These are phyloP conservation scores for Sporisorium graminicola DNA, from an alignment of 1,284 basidiomycete genomes.

Conservation along the genomic window DNA sequence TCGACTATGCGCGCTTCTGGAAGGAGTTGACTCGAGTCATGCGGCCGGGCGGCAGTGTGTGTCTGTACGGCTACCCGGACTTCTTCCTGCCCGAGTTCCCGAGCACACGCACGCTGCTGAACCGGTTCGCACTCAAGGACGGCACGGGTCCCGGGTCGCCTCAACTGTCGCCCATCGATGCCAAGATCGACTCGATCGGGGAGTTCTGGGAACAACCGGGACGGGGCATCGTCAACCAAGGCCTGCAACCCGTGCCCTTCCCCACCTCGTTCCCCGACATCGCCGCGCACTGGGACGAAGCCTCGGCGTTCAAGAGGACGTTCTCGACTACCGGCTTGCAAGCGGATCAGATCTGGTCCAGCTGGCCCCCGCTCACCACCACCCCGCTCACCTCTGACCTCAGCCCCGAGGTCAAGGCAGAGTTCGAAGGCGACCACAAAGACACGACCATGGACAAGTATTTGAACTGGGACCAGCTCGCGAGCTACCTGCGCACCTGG, in stretches of 20 bases:
- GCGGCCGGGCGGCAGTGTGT: conserved; percentile 78
- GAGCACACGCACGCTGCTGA: conserved; percentile 75
- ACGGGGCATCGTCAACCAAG: conserved; percentile 79
- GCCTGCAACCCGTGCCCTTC: conserved; percentile 79
- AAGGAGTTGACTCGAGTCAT: conserved; percentile 77
- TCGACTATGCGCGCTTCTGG: conserved; percentile 81
- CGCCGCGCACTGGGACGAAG: conserved; percentile 66
- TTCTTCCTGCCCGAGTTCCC: conserved; percentile 78
- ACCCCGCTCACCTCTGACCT: conserved; percentile 8
- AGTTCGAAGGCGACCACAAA: conserved; percentile 10
- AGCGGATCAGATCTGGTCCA: conserved; percentile 26
- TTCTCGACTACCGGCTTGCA: conserved; percentile 30
- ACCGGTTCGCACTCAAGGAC: conserved; percentile 73
- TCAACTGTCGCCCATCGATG: background rate
- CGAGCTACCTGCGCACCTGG: conserved; percentile 80
- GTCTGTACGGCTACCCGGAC: conserved; percentile 85
- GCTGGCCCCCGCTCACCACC: conserved; percentile 27
- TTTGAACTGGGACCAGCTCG: conserved; percentile 77
- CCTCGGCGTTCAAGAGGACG: conserved; percentile 24
- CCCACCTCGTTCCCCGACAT: conserved; percentile 71
- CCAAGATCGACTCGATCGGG: conserved; percentile 74
- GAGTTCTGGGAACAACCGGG: conserved; percentile 85
- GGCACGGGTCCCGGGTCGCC: conserved; percentile 12
- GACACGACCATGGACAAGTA: conserved; percentile 72
- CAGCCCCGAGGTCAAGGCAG: background rate